These are phyloP conservation scores for Pythium dissotocum DNA, from an alignment of 352 stramenopile species.

Conservation along the genomic window DNA sequence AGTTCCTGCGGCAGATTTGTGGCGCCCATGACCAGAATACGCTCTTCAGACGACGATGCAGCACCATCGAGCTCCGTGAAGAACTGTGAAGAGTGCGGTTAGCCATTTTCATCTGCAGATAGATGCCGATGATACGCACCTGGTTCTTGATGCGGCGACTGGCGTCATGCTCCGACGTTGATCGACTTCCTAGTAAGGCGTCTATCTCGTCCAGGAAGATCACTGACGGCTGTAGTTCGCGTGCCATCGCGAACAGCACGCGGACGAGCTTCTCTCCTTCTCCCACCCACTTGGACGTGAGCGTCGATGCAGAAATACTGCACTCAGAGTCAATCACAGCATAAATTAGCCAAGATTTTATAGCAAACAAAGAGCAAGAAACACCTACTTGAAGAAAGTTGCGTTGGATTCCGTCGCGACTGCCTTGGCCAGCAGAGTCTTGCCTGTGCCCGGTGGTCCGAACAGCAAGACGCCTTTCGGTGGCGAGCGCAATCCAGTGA, in stretches of 20 bases:
- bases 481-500: slow-evolving; percentile 71
- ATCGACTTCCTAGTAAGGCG: slow-evolving; percentile 74
- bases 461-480: slow-evolving; percentile 80
- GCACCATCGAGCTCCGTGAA: slow-evolving; percentile 87
- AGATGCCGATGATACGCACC: slow-evolving; percentile 27
- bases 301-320: slow-evolving; percentile 85
- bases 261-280: slow-evolving; percentile 95
- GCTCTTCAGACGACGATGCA: slow-evolving; percentile 66
- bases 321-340: not conserved
- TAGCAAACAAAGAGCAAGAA: not conserved
- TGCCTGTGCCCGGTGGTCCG: slow-evolving; percentile 80
- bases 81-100: slow-evolving; percentile 45
- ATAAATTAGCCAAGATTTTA: not conserved
- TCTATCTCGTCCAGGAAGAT: slow-evolving; percentile 93
- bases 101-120: not conserved
- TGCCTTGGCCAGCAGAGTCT: slow-evolving; percentile 83
- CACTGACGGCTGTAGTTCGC: slow-evolving; percentile 79
- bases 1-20: slow-evolving; percentile 88
- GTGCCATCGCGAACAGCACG: slow-evolving; percentile 91
- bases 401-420: slow-evolving; percentile 81
- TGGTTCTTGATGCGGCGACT: slow-evolving; percentile 90
- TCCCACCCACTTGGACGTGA: slow-evolving; percentile 91
- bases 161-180: slow-evolving; percentile 80
- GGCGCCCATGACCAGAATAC: slow-evolving; percentile 87
- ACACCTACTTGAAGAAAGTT: slow-evolving; percentile 76